A percentile compares a stretch with the other conserved stretches of the same genome.
Evolutionary conservation across 768 basidiomycete genomes (phyloP).

Genomic region (Clathrus columnatus): DNA sequence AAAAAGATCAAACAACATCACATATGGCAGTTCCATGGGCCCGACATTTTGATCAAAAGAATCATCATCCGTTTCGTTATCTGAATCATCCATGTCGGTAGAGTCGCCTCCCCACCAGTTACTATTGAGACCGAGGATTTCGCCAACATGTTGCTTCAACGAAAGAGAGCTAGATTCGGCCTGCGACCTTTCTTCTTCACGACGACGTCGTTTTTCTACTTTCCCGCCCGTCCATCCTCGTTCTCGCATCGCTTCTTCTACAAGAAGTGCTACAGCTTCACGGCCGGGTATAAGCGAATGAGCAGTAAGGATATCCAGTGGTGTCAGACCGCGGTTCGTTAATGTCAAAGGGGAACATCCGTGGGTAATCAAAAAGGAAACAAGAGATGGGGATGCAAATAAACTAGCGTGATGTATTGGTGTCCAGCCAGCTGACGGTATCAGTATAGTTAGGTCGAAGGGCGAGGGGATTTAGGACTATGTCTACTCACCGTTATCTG

Average conservation of each 20-base stretch:
- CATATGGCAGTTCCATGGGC: slow-evolving; percentile 35
- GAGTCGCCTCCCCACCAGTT: slow-evolving; percentile 58
- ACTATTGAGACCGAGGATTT: slow-evolving; percentile 44
- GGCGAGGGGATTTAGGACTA: neutral
- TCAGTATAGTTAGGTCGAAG: neutral
- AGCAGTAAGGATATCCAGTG: slow-evolving; percentile 84
- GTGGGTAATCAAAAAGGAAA: slow-evolving; percentile 88
- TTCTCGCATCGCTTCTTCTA: slow-evolving; percentile 83
- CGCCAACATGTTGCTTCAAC: slow-evolving; percentile 51
- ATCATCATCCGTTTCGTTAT: slow-evolving; percentile 40
- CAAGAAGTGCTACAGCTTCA: slow-evolving; percentile 75
- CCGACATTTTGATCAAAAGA: neutral
- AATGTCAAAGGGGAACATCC: slow-evolving; percentile 76
- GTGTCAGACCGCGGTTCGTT: slow-evolving; percentile 72
- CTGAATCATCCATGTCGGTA: slow-evolving; percentile 37
- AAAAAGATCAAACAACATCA: slow-evolving; percentile 19
- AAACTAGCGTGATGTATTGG: slow-evolving; percentile 89
- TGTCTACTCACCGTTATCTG: slow-evolving; percentile 53
- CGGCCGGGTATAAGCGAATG: slow-evolving; percentile 75
- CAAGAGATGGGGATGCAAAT: slow-evolving; percentile 79
- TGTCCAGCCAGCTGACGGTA: slow-evolving; percentile 78
- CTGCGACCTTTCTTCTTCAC: slow-evolving; percentile 47
- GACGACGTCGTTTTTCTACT: slow-evolving; percentile 52
- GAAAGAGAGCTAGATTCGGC: slow-evolving; percentile 43
- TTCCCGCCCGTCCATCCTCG: slow-evolving; percentile 75